Percentiles rank a stretch among this genome's conserved stretches.
These are phyloP conservation scores for Bimuria novae-zelandiae DNA, from an alignment of 2,329 filamentous ascomycete genomes.

Conservation along the genomic window DNA sequence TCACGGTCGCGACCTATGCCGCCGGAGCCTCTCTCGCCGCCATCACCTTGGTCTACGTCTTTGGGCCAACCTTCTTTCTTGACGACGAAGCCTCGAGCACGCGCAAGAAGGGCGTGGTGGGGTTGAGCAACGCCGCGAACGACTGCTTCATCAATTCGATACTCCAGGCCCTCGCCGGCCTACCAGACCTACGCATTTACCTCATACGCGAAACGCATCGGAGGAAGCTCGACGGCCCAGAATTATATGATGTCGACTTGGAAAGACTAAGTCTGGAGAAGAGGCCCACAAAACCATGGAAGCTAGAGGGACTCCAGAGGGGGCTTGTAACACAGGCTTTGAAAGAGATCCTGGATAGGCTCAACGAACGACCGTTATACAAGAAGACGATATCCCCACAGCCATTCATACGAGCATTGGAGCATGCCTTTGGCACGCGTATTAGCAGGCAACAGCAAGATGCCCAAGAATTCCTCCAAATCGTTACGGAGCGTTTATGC, in stretches of 20 bases:
- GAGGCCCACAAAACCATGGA: slow-evolving; percentile 50
- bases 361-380: slow-evolving; percentile 92
- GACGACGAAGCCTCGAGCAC: slow-evolving; percentile 73
- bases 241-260: slow-evolving; percentile 71
- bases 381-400: slow-evolving; percentile 90
- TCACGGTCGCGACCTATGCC: slow-evolving; percentile 88
- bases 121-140: slow-evolving; percentile 86
- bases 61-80: slow-evolving; percentile 95
- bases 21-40: slow-evolving; percentile 94
- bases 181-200: slow-evolving; percentile 87
- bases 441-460: slow-evolving; percentile 97
- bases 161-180: slow-evolving; percentile 86
- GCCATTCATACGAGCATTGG: slow-evolving; percentile 81
- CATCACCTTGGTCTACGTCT: slow-evolving; percentile 94
- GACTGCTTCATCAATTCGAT: slow-evolving; percentile 87
- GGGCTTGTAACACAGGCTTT: slow-evolving; percentile 84
- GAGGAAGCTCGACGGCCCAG: slow-evolving; percentile 75
- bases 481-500: slow-evolving; percentile 86
- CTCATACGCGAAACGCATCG: slow-evolving; percentile 90
- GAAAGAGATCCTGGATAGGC: slow-evolving; percentile 87
- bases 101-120: slow-evolving; percentile 80
- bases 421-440: slow-evolving; percentile 83
- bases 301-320: slow-evolving; percentile 68
- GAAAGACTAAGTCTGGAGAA: slow-evolving; percentile 50
- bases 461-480: slow-evolving; percentile 94